phyloP scores from a whole-genome alignment of 805 yeast genomes.

The Starmerella cellae region DNA sequence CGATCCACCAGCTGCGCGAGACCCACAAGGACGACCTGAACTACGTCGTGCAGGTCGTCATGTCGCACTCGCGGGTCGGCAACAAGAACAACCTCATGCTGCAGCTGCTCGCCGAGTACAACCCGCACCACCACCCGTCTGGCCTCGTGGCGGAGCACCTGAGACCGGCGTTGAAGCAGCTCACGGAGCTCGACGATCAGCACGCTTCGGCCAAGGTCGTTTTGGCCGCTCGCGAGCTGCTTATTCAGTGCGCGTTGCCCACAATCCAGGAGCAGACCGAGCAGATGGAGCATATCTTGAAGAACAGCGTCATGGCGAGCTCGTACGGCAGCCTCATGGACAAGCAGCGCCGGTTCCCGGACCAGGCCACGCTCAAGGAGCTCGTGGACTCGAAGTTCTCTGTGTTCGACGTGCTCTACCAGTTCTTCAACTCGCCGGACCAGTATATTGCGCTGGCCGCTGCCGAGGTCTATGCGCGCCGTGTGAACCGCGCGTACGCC shows the following conservation, averaged over 20 bases:
- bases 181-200: conserved; percentile 82
- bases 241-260: conserved; percentile 93
- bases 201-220: conserved; percentile 79
- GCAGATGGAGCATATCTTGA: conserved; percentile 90
- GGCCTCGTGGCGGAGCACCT: conserved; percentile 56
- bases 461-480: conserved; percentile 87
- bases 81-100: conserved; percentile 82
- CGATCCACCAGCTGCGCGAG: conserved; percentile 74
- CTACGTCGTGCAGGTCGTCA: conserved; percentile 56
- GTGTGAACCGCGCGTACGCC: conserved; percentile 93
- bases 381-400: conserved; percentile 93
- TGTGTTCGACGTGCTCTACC: conserved; percentile 90
- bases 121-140: conserved; percentile 52
- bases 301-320: conserved; percentile 79
- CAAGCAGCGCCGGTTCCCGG: conserved; percentile 57
- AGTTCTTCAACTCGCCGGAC: conserved; percentile 71
- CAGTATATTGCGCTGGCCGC: conserved; percentile 91
- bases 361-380: conserved; percentile 65
- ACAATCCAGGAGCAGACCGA: conserved; percentile 92
- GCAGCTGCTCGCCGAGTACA: conserved; percentile 73
- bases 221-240: conserved; percentile 85
- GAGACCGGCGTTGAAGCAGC: conserved; percentile 55
- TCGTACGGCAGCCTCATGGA: conserved; percentile 47
- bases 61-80: conserved; percentile 86
- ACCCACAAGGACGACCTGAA: conserved; percentile 64